Evolutionary conservation across 164 flowering plant species (phyloP), one percentile per base, ranked within the genome.

Genomic region (Vitis riparia): DNA sequence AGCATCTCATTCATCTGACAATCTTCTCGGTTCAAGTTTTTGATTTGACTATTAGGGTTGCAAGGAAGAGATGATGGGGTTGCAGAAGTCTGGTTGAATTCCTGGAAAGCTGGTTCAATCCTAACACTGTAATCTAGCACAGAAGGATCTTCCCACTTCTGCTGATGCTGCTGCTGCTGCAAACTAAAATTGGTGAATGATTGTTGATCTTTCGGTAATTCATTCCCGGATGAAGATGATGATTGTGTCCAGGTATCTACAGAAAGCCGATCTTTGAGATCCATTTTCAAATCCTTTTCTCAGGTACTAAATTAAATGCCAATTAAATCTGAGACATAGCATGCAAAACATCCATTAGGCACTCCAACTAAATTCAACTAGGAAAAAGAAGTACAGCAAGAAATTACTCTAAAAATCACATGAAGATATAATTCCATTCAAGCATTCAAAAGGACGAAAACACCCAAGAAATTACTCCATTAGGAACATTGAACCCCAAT

Each of bases 131-230:
- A 81, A 58, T 79, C 85, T 16, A 80, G 59, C 52, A 75, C 49
- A 9, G 86, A 60, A 14, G 85, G 57, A 63, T 69, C 79, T 65
- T 81, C 87, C 88, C 90, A 84, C 48, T 87, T 88, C 58, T 63
- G 82, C 16, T 78, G 81, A 16, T 19, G 27, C 27, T 23, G 27
- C 27, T 58, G 49, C 50, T 80, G 82, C 63, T 65, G 82, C 8
- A 70, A 62, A 55, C 63, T 64, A 55, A 77, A 77, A 30, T 23
- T 60, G 61, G 61, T 37, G 55, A 82, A 83, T 62, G 77, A 51
- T 49, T 68, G 74, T 50, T 73, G 69, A 70, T 71, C 65, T 8
- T 74, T 78, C 4, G 72, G 63, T 58, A 75, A 61, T 29, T 73
- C 79, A 65, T 75, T 71, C 5, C 59, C 69, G 16, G 81, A 72